Base-by-base conservation (phyloP, 139 green algal species). In the Dunaliella sp. region DNA sequence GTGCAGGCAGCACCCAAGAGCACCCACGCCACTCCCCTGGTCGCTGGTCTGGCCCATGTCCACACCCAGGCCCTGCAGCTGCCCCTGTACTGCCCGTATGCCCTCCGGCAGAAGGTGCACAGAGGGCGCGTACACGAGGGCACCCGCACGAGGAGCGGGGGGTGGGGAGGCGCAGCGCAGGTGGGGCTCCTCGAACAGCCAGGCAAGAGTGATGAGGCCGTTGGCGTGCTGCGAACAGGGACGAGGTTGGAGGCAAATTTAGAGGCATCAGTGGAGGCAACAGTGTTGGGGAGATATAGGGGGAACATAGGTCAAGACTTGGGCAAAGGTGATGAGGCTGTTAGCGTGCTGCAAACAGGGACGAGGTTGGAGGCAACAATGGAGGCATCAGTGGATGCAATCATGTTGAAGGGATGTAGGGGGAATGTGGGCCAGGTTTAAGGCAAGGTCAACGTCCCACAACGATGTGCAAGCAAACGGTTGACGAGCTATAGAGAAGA, bases 111-210 rank as follows among this genome's bases (percentile, higher is more conserved):
- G 48, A 16, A 65, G 48, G 7, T 65, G 48, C 48, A 65, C 48
- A 16, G 48, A 65, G 16, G 48, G 48, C 16, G 48, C 48, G 16
- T 65, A 37, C 83, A 86, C 58, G 59, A 81, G 35, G 1, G 59
- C 38, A 3, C 83, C 83, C 35, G 36, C 59, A 35, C 83, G 83
- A 65, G 38, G 31, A 65, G 25, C 24, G 25, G 58, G 82, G 1
- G n/a, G 35, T 65, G 73, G 65, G 32, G 75, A 74, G 7, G 48
- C 38, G 76, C 38, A 36, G 38, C 38, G 28, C 38, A 38, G 28
- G 33, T 76, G 81, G 0, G 89, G 89, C 57, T 90, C 80, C 73
- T 92, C 89, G 84, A 88, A 92, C 83, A 90, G 33, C 89, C 89
- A 92, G 26, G 89, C 87, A 7, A 87, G 84, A 58, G 37, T 33